Evolutionary conservation across 169 alveolate species (phyloP).

Genomic region (Cryptosporidium sp.): DNA sequence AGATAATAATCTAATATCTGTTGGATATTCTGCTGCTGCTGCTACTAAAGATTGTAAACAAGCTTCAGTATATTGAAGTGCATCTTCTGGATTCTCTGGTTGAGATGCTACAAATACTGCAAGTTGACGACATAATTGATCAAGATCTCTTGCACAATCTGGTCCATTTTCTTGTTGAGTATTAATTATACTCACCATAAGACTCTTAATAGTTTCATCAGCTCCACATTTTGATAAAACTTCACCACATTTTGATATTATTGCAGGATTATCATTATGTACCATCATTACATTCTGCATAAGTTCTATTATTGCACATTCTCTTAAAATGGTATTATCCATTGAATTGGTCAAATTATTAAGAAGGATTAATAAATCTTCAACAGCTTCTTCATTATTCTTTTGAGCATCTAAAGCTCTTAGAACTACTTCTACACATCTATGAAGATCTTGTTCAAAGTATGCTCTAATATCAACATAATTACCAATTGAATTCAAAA

Average conservation of each 20-base stretch:
- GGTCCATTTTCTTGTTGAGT: slow-evolving; percentile 84
- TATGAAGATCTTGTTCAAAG: slow-evolving; percentile 69
- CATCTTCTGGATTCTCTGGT: slow-evolving; percentile 89
- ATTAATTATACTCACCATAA: slow-evolving; percentile 87
- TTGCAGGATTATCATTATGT: slow-evolving; percentile 86
- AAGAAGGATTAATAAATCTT: slow-evolving; percentile 80
- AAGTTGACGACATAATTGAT: slow-evolving; percentile 84
- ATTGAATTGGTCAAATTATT: slow-evolving; percentile 80
- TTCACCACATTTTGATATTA: slow-evolving; percentile 88
- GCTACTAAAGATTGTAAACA: slow-evolving; percentile 85
- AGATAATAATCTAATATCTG: slow-evolving; percentile 82
- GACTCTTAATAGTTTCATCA: slow-evolving; percentile 89
- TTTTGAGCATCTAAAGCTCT: slow-evolving; percentile 77
- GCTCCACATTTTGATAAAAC: slow-evolving; percentile 90
- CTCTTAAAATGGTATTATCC: slow-evolving; percentile 83
- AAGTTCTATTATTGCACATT: slow-evolving; percentile 87
- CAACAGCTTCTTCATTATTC: slow-evolving; percentile 82
- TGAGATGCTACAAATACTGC: slow-evolving; percentile 90
- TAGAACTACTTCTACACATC: slow-evolving; percentile 61
- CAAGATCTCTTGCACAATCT: slow-evolving; percentile 86
- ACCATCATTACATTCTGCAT: slow-evolving; percentile 88
- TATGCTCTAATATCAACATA: slow-evolving; percentile 71
- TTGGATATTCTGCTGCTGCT: slow-evolving; percentile 82
- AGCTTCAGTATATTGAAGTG: slow-evolving; percentile 90
- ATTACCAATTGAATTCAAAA: slow-evolving; percentile 59